Percentiles rank a stretch among this genome's conserved stretches.
phyloP scores from a whole-genome alignment of 345 rosid species.

The Atalantia buxifolia region DNA sequence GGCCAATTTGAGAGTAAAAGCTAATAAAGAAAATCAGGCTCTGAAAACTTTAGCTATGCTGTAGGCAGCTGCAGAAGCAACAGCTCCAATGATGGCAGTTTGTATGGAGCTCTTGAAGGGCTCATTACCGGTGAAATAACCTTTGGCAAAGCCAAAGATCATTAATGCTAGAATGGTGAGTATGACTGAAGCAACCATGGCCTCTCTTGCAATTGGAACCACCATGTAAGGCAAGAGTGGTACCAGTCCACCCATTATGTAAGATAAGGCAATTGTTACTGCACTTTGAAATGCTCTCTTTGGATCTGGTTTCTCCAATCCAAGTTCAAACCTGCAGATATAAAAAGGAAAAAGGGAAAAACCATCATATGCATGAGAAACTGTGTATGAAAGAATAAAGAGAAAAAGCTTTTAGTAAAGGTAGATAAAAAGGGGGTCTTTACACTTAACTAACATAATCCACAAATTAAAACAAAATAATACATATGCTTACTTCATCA shows the following conservation, averaged over 20 bases:
- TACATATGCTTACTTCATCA: slow-evolving; percentile 25
- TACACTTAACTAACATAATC: not conserved
- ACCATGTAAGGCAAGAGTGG: slow-evolving; percentile 36
- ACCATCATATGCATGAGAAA: accelerated
- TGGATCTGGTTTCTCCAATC: slow-evolving; percentile 39
- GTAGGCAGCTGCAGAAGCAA: slow-evolving; percentile 40
- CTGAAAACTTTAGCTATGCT: slow-evolving; percentile 24
- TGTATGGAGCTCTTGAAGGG: slow-evolving; percentile 36
- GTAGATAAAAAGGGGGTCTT: no score
- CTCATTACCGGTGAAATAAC: slow-evolving; percentile 26
- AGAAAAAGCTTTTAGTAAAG: no score
- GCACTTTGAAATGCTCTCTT: slow-evolving; percentile 37
- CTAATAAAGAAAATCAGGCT: not conserved
- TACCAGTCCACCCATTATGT: slow-evolving; percentile 32
- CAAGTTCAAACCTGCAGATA: slow-evolving; percentile 33
- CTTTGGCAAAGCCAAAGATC: slow-evolving; percentile 29
- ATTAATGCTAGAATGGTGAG: slow-evolving; percentile 25
- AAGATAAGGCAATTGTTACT: slow-evolving; percentile 30
- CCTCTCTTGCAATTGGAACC: slow-evolving; percentile 24
- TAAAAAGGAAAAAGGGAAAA: no score
- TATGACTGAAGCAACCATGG: slow-evolving; percentile 20
- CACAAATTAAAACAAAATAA: no score
- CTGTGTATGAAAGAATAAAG: no score
- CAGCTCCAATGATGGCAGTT: slow-evolving; percentile 33
- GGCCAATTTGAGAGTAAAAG: not conserved